Percentiles rank a stretch among this genome's conserved stretches.
Evolutionary conservation across 345 rosid genomes (phyloP).

Genomic region (Reutealis trisperma): DNA sequence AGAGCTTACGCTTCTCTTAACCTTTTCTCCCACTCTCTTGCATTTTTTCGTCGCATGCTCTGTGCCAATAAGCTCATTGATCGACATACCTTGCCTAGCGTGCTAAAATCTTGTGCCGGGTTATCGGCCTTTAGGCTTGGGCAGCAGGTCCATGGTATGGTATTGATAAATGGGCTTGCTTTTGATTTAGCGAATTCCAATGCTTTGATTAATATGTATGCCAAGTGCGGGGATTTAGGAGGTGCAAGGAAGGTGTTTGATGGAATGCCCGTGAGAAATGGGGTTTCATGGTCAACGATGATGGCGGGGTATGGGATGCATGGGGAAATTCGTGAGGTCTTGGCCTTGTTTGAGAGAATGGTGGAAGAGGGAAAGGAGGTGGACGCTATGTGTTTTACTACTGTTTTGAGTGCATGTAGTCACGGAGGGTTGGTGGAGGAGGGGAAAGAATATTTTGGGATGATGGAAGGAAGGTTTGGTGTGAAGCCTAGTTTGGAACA

Average conservation of each 20-base stretch:
- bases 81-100: conserved; percentile 36
- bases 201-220: conserved; percentile 36
- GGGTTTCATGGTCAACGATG: conserved; percentile 37
- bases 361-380: conserved; percentile 22
- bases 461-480: conserved; percentile 36
- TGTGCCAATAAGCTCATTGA: conserved; percentile 26
- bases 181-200: conserved; percentile 33
- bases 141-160: conserved; percentile 31
- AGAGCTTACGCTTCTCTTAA: conserved; percentile 36
- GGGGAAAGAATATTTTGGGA: conserved; percentile 34
- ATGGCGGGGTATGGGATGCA: conserved; percentile 33
- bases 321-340: conserved; percentile 28
- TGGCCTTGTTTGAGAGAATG: conserved; percentile 39
- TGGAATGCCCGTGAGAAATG: conserved; percentile 33
- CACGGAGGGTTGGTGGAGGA: conserved; percentile 39
- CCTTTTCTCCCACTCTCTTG: conserved; percentile 31
- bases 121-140: conserved; percentile 28
- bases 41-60: conserved; percentile 37
- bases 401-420: conserved; percentile 36
- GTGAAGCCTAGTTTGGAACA: conserved; percentile 37
- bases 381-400: conserved; percentile 33
- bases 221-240: conserved; percentile 32
- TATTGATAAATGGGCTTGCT: conserved; percentile 28
- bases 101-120: conserved; percentile 39
- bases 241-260: conserved; percentile 37